Evolutionary conservation across 352 stramenopile species (phyloP), one percentile per base, ranked within the genome.

Genomic region (Phytophthora capsici): DNA sequence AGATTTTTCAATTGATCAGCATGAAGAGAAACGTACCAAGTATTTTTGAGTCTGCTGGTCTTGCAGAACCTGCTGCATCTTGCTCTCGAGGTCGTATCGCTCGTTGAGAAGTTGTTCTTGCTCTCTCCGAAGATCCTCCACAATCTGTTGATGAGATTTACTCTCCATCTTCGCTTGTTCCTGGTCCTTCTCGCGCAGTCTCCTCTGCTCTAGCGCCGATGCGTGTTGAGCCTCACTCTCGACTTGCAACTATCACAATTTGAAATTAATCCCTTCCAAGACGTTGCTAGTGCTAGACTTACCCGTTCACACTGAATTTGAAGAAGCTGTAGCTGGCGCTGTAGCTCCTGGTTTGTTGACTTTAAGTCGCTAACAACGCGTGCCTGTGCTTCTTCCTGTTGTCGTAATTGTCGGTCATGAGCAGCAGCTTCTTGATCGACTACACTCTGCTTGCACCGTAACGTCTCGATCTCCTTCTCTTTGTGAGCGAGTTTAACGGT

Each of bases 401-500:
- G 60, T 50, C 64, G 46, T 1, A 73, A 34, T 48, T 73, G 56
- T 17, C n/a, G 45, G 50, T 82, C 61, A 10, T 68, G 66, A 16
- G 36, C 57, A n/a, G 25, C 22, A 20, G 69, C 63, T 38, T 69
- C 58, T 23, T 45, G 40, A 51, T 74, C 60, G 14, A 68, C 46
- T 0, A 38, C 37, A 14, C 50, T 61, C 40, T 80, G 67, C 23
- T 88, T 82, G 3, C 63, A 64, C 25, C 75, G 75, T 20, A 82
- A 52, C 23, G 75, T 63, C 37, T 91, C 83, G 17, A 66, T 70
- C 50, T 90, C 81, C 44, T 86, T 84, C 51, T 90, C 83, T 23
- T 84, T 84, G 57, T 88, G 86, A 0, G 79, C 77, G 22, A 91
- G 63, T 17, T 87, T 88, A 30, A 63, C 51, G 0, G 76, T 83